Evolutionary conservation across 331 rosid species (phyloP), one percentile per base, ranked within the genome.

Genomic region (Malus hybrid): DNA sequence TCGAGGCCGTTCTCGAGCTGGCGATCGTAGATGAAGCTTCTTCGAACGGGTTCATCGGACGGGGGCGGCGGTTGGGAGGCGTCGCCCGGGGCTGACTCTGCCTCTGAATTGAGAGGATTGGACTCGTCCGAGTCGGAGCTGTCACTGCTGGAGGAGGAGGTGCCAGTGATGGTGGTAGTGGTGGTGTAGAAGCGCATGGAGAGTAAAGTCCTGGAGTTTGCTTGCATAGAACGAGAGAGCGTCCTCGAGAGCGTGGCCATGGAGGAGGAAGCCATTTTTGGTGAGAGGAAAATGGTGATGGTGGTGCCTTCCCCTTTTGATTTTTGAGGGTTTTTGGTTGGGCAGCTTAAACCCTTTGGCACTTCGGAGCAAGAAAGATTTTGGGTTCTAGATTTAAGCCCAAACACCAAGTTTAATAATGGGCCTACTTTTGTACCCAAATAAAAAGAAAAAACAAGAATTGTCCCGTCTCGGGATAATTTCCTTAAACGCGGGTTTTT

Each of bases 1-100:
- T 91, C 98, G 5, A 91, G 71, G 79, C 98, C 98, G 16, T 87
- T 72, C 83, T 91, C 95, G 19, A 94, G 96, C 10, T 82, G 87
- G 3, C 81, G 87, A 59, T 88, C 85, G 57, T 3, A 42, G 73
- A 73, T 0, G 1, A 36, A 0, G 52, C 67, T 80, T 28, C 28
- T 39, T 15, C 13, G 33, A 39, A 54, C 13, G 12, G 86, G 14
- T 9, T 73, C 39, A 6, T 42, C 42, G 9, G 84, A 34, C 6
- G 83, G 64, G 2, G 86, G 68, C 29, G 77, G 75, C 6, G 79
- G 73, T 15, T 73, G 69, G 68, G 75, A 44, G 10, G 14, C 75
- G n/a, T 61, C 19, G 18, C 22, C 55, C 6, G 79, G 8, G 19
- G 70, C 32, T 20, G 83, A 70, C 5, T 80, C 85, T 39, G 69